Percentiles rank a stretch among this genome's conserved stretches.
Evolutionary conservation across 2,329 filamentous ascomycete genomes (phyloP).

Genomic region (Alternaria tenuissima): DNA sequence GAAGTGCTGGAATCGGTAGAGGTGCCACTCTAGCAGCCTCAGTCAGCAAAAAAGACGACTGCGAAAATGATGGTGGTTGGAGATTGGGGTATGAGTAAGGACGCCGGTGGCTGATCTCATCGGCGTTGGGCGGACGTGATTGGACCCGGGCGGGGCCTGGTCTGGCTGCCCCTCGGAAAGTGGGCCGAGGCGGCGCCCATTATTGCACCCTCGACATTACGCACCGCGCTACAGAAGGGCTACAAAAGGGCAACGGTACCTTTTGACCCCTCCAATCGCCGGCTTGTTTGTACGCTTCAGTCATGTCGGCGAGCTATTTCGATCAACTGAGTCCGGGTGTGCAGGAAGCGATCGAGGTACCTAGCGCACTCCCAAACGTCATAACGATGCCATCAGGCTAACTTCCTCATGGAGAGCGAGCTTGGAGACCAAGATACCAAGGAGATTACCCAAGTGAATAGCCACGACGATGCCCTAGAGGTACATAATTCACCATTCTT

Average conservation of each 20-base stretch:
- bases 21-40: constrained; percentile 56
- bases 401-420: constrained; percentile 48
- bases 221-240: constrained; percentile 11
- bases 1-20: constrained; percentile 66
- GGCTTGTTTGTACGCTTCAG: neutral
- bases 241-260: constrained; percentile 12
- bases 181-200: constrained; percentile 17
- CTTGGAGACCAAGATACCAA: constrained; percentile 36
- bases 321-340: constrained; percentile 25
- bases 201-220: constrained; percentile 12
- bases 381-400: constrained; percentile 36
- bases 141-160: constrained; percentile 32
- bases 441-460: constrained; percentile 39
- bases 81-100: constrained; percentile 36
- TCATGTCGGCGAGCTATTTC: constrained; percentile 36
- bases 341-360: constrained; percentile 39
- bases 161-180: constrained; percentile 25
- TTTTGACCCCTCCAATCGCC: constrained; percentile 8
- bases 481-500: constrained; percentile 30
- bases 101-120: constrained; percentile 38
- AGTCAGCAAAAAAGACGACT: constrained; percentile 2
- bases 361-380: constrained; percentile 23
- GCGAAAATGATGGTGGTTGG: neutral
- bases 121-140: constrained; percentile 20
- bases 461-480: constrained; percentile 54